Evolutionary conservation across 225 moss, liverwort and hornwort species (phyloP), one percentile per base, ranked within the genome.

Genomic region (Sphagnum tenellum): DNA sequence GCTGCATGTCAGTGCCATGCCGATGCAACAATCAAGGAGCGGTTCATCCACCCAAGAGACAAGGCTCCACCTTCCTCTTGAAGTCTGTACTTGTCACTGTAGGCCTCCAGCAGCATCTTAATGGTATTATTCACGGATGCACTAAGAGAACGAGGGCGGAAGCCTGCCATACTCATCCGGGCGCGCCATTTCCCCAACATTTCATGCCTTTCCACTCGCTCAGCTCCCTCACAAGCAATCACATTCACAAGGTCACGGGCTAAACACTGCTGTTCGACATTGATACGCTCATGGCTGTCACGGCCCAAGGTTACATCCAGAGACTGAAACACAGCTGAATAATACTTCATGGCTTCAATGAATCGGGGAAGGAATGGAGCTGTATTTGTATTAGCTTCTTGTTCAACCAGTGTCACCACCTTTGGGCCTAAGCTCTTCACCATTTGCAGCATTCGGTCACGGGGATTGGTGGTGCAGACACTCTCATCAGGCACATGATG

Each of bases 291-390:
- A 1, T 51, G 49, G 49, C 64, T 64, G 71, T 57, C 48, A 53
- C 66, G 48, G 4, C 71, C 74, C 4, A 79, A 71, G 54, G 71
- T 68, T n/a, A 67, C 74, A 44, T 79, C 78, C 50, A 79, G 65
- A 14, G 74, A 79, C 46, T 78, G 74, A 64, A 79, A 79, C 14
- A 79, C 74, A 52, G 75, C 79, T 2, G 79, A 79, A 46, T 79
- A 79, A 62, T 79, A 79, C 14, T 79, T 71, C 47, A 79, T n/a
- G 13, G 78, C 71, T 47, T 79, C 78, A 74, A 79, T 71, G 12
- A 79, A 79, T 47, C 78, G 63, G 12, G 67, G 71, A 46, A 74
- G 64, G 47, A 79, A 79, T 60, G 74, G 71, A 11, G 78, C 74
- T 10, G 74, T 74, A 47, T 79, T 79, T 46, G 74, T 74, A 56